Conservation (phyloP, 2,329 filamentous ascomycete species). For the Sporothrix humicola region DNA sequence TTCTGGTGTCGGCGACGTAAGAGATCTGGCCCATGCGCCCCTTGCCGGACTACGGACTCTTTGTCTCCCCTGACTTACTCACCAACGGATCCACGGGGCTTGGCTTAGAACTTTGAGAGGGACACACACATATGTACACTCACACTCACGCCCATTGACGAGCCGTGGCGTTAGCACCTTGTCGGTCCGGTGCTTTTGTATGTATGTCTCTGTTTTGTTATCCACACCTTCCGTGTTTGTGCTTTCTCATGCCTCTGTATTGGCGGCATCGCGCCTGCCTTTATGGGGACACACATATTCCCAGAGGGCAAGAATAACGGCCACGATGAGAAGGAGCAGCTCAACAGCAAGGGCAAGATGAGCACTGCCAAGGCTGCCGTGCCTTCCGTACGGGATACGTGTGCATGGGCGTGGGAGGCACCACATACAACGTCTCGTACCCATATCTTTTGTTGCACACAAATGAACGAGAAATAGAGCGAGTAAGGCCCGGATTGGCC, state of each 20-base stretch:
- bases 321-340: background rate
- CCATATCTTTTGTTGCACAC: slow-evolving; percentile 17
- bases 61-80: slow-evolving; percentile 29
- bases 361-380: slow-evolving; percentile 9
- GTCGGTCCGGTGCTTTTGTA: background rate
- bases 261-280: background rate
- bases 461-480: slow-evolving; percentile 32
- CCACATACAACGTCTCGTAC: background rate
- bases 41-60: slow-evolving; percentile 26
- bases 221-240: background rate
- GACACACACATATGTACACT: background rate
- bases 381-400: slow-evolving; percentile 11
- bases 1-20: slow-evolving; percentile 11
- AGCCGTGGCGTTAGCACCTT: slow-evolving; percentile 11
- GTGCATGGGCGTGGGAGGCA: slow-evolving; percentile 13
- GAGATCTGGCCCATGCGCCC: background rate
- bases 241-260: background rate
- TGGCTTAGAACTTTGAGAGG: background rate
- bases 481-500: slow-evolving; percentile 27
- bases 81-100: slow-evolving; percentile 15
- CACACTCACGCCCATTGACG: slow-evolving; percentile 12
- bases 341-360: background rate
- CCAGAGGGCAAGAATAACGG: background rate
- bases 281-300: background rate
- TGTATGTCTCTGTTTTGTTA: slow-evolving; percentile 5